Evolutionary conservation across 805 yeast genomes (phyloP), one percentile per base, ranked within the genome.

Genomic region (Clavispora asparagi): DNA sequence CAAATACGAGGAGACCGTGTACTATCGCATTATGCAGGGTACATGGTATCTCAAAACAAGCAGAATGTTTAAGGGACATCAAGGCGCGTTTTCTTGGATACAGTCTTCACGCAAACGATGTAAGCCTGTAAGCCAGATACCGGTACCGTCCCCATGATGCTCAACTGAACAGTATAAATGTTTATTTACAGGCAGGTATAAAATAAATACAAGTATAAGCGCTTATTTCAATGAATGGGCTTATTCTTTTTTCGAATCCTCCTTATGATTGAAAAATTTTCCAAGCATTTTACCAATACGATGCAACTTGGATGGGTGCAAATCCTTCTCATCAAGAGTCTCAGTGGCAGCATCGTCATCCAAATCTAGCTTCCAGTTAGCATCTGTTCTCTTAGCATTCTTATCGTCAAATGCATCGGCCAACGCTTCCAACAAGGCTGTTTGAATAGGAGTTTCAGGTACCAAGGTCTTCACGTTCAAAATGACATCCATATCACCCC

Each of bases 401-500:
- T 73, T 73, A 63, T 94, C 99, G 48, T 86, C 81, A 41, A 85
- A 78, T 2, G 95, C 85, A 60, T 90, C 97, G 1, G 99, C 99
- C 52, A 94, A 75, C 0, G 97, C 96, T 63, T 94, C 99, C 58
- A 95, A 75, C 45, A 94, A 71, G 27, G 95, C 95, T 11, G 83
- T 84, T 64, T 94, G 96, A 1, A 94, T 84, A 12, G 92, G 87
- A 23, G 87, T 84, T 45, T 77, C 76, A 2, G 98, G 95, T 47
- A 82, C 78, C 55, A 83, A 70, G 4, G 90, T 81, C 57, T 80
- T 78, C 14, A 94, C 85, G 42, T 81, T 79, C 54, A 90, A 76
- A 11, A 79, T 72, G 14, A 94, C 87, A 56, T 80, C 83, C 78
- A 91, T 73, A 57, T 85, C 87, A 42, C 98, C 99, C 60, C 94